Evolutionary conservation across 2,329 filamentous ascomycete genomes (phyloP).

Genomic region (Diaporthe citriasiana): DNA sequence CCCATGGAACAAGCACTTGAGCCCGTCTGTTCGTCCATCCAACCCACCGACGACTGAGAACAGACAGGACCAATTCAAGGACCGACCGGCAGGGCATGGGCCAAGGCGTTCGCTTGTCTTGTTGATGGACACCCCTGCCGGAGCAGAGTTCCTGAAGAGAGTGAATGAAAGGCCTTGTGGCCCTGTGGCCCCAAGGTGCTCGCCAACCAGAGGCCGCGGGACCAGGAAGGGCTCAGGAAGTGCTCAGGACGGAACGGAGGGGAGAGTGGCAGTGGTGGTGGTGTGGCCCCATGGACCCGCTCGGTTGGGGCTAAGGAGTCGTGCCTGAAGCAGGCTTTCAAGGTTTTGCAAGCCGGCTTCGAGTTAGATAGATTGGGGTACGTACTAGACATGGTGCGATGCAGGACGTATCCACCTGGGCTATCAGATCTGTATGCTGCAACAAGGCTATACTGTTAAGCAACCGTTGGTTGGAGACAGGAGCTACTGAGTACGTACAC

Average conservation of each 20-base stretch:
- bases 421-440: not conserved
- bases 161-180: not conserved
- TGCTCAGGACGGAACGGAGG: not conserved
- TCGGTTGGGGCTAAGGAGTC: slow-evolving; percentile 32
- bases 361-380: slow-evolving; percentile 24
- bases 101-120: slow-evolving; percentile 16
- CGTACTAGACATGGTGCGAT: not conserved
- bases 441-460: not conserved
- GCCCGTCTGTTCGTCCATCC: not conserved
- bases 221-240: slow-evolving; percentile 18
- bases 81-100: slow-evolving; percentile 1
- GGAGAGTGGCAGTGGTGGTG: slow-evolving; percentile 10
- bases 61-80: not conserved
- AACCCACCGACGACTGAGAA: slow-evolving; percentile 3
- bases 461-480: not conserved
- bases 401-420: not conserved
- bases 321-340: slow-evolving; percentile 35
- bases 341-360: slow-evolving; percentile 21
- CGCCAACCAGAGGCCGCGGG: slow-evolving; percentile 23
- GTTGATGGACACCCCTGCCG: slow-evolving; percentile 5
- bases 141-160: slow-evolving; percentile 24
- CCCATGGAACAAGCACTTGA: not conserved
- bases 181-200: not conserved
- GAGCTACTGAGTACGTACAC: too few relatives aligned
- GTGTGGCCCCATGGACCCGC: slow-evolving; percentile 21